These are phyloP conservation scores for Taphrina pruni DNA, from an alignment of 1,139 yeast species.

Conservation along the genomic window DNA sequence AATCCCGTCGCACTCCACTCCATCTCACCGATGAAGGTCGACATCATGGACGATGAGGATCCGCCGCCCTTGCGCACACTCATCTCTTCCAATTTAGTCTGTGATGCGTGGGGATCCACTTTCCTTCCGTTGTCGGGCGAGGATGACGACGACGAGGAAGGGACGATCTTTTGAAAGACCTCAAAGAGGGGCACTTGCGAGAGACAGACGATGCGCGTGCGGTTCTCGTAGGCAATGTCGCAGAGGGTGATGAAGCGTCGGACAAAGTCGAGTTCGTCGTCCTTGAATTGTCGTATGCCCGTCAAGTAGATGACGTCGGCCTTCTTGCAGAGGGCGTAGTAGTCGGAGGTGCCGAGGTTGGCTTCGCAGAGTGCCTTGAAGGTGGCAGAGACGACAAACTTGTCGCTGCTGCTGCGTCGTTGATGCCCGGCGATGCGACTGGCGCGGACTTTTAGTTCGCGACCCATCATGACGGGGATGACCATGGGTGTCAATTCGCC, in stretches of 20 bases:
- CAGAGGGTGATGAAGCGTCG: constrained; percentile 89
- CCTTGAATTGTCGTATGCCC: constrained; percentile 84
- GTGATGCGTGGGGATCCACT: not conserved
- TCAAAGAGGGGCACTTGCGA: constrained; percentile 83
- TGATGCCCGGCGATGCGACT: constrained; percentile 71
- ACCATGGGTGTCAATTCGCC: constrained; percentile 59
- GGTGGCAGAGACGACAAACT: constrained; percentile 70
- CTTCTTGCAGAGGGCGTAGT: constrained; percentile 74
- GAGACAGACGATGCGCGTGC: constrained; percentile 84
- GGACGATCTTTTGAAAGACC: constrained; percentile 57
- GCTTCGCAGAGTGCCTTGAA: constrained; percentile 83
- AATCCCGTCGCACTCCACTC: constrained; percentile 39
- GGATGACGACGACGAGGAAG: not conserved
- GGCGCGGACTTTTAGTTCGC: constrained; percentile 83
- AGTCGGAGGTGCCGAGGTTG: constrained; percentile 92
- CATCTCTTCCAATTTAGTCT: constrained; percentile 22
- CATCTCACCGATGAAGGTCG: constrained; percentile 37
- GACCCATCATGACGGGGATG: constrained; percentile 54
- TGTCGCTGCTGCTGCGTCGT: constrained; percentile 54
- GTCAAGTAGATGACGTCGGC: constrained; percentile 81
- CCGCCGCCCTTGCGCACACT: constrained; percentile 38
- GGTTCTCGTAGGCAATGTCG: constrained; percentile 93
- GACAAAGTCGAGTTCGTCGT: constrained; percentile 78
- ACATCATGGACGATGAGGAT: constrained; percentile 32
- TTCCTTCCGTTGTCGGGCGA: not conserved